phyloP scores from a whole-genome alignment of 495 filamentous ascomycete species.

The Articulospora tetracladia region DNA sequence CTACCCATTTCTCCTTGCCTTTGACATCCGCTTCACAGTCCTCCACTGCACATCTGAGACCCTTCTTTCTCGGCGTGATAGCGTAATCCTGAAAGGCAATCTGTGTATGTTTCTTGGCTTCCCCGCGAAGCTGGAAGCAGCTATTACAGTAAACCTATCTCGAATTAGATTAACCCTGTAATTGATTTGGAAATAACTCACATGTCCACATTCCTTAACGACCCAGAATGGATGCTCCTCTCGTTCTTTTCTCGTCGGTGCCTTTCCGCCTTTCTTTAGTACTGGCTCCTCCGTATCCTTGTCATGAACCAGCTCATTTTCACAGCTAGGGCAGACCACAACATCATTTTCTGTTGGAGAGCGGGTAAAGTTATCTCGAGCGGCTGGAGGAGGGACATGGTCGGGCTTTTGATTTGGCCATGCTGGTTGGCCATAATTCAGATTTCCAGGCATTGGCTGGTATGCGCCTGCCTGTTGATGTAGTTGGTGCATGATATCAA shows the following conservation, averaged over 20 bases:
- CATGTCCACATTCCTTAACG: conserved; percentile 71
- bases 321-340: conserved; percentile 69
- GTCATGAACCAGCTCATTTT: conserved; percentile 56
- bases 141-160: conserved; percentile 68
- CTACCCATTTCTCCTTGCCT: conserved; percentile 28
- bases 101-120: conserved; percentile 32
- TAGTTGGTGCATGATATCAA: background rate
- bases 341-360: conserved; percentile 57
- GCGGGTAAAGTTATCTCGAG: conserved; percentile 61
- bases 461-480: background rate
- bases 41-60: conserved; percentile 41
- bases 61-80: conserved; percentile 1
- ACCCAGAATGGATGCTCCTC: conserved; percentile 67
- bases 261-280: conserved; percentile 20
- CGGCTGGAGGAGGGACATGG: conserved; percentile 56
- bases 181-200: conserved; percentile 37
- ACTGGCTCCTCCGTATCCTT: conserved; percentile 40
- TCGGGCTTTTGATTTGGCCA: conserved; percentile 27
- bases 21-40: conserved; percentile 36
- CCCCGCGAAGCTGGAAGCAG: conserved; percentile 51
- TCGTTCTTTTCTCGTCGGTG: conserved; percentile 22
- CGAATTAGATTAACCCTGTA: conserved; percentile 3
- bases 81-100: conserved; percentile 38
- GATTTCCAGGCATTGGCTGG: conserved; percentile 23
- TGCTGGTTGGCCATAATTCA: conserved; percentile 29